phyloP scores from a whole-genome alignment of 352 stramenopile species.

The Globisporangium perplexum region DNA sequence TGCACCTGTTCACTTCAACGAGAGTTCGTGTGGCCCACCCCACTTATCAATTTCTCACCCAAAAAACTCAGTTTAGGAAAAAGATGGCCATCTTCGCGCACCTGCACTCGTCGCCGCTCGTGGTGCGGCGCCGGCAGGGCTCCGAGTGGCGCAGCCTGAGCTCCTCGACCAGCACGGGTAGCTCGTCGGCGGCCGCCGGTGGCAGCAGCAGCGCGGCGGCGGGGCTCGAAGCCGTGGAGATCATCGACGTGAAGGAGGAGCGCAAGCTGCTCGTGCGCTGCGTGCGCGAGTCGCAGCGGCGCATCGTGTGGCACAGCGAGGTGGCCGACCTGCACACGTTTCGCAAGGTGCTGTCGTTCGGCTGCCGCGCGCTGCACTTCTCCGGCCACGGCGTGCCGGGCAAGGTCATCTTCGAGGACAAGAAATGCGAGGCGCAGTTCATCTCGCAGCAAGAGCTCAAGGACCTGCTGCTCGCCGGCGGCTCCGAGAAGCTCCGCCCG shows the following conservation, averaged over 20 bases:
- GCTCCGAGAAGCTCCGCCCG: conserved; percentile 24
- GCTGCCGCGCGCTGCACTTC: conserved; percentile 74
- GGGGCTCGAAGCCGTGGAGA: conserved; percentile 73
- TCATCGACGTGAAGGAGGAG: conserved; percentile 80
- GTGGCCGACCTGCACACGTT: conserved; percentile 79
- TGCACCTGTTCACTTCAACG: not conserved
- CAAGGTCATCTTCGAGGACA: conserved; percentile 80
- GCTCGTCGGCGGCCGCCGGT: too few species aligned
- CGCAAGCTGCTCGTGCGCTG: conserved; percentile 69
- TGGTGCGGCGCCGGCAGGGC: conserved; percentile 53
- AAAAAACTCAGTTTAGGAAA: too few species aligned
- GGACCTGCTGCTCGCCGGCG: conserved; percentile 64
- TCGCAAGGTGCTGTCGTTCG: conserved; percentile 72
- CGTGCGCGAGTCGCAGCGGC: conserved; percentile 53
- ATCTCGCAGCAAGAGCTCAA: conserved; percentile 76
- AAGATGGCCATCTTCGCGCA: conserved; percentile 63
- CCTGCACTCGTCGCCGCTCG: conserved; percentile 79
- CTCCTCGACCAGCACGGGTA: conserved; percentile 1
- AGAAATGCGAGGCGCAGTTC: conserved; percentile 77
- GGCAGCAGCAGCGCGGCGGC: conserved; percentile 15
- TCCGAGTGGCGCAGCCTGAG: conserved; percentile 62
- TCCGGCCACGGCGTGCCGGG: conserved; percentile 70
- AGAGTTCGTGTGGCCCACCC: not conserved
- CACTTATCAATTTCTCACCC: too few species aligned
- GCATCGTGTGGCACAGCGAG: conserved; percentile 71